Evolutionary conservation across 108 stramenopile genomes (phyloP).

Genomic region (Schizochytrium sp.): DNA sequence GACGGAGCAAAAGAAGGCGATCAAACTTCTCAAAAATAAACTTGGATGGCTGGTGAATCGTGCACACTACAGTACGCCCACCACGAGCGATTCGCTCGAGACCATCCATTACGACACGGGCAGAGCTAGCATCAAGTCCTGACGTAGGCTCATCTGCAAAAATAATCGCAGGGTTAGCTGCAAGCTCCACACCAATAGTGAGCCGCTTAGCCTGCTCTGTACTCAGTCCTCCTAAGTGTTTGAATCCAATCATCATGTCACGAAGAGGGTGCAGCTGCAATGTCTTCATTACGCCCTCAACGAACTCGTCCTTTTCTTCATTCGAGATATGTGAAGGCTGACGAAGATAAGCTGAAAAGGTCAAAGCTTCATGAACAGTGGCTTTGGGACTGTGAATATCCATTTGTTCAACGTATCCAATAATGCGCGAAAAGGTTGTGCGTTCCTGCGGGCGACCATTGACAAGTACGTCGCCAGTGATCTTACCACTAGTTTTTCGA

Average conservation of each 20-base stretch:
- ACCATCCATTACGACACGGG: conserved; percentile 16
- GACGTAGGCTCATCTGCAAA: conserved; percentile 83
- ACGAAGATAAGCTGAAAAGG: conserved; percentile 69
- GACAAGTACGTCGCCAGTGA: conserved; percentile 74
- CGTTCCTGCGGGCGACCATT: conserved; percentile 76
- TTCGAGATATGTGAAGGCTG: not conserved
- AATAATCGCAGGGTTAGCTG: conserved; percentile 81
- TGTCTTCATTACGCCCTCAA: not conserved
- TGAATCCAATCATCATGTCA: conserved; percentile 56
- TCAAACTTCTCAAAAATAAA: conserved; percentile 66
- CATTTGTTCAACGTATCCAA: conserved; percentile 81
- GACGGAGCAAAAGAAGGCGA: conserved; percentile 65
- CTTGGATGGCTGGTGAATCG: conserved; percentile 70
- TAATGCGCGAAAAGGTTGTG: conserved; percentile 59
- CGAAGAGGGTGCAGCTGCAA: conserved; percentile 54
- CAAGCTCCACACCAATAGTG: conserved; percentile 85
- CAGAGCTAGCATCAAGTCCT: conserved; percentile 53
- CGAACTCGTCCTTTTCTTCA: not conserved
- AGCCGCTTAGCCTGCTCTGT: conserved; percentile 89
- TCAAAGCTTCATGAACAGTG: conserved; percentile 79
- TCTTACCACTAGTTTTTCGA: conserved; percentile 77
- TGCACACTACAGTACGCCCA: conserved; percentile 66
- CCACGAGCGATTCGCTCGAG: conserved; percentile 1
- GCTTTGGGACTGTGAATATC: conserved; percentile 78
- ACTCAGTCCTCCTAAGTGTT: conserved; percentile 77